Base-by-base conservation (phyloP, 2,329 filamentous ascomycete species). In the Dactylellina leptospora region DNA sequence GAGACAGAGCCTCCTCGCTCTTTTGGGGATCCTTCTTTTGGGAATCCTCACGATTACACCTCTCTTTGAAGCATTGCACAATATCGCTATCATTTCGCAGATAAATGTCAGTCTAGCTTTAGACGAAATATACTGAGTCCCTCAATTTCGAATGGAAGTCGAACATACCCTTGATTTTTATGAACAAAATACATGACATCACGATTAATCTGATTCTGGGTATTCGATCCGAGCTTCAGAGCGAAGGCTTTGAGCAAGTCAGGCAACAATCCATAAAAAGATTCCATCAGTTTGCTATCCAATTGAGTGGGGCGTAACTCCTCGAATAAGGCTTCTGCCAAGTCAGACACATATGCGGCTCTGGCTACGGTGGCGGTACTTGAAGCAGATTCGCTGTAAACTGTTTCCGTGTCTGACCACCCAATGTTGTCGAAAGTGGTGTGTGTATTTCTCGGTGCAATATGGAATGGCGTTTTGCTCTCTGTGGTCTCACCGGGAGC, bases 101-200 rank as follows among this genome's bases (percentile, higher is more conserved):
- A n/a, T n/a, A n/a, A n/a, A n/a, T n/a, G n/a, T n/a, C n/a, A n/a
- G n/a, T n/a, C n/a, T n/a, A n/a, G n/a, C n/a, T n/a, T n/a, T n/a
- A n/a, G n/a, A n/a, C n/a, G n/a, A n/a, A n/a, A n/a, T n/a, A n/a
- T n/a, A n/a, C n/a, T n/a, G n/a, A n/a, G n/a, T n/a, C n/a, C n/a
- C n/a, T n/a, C 30, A 10, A 36, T 36, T 36, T 36, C 30, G n/a
- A 5, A 2, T 36, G n/a, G 30, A 58, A 13, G n/a, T 44, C 44
- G 13, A 16, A 51, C 47, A 9, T 9, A 55, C 60, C 40, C 20
- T 25, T 38, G 48, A 48, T 54, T 33, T 18, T 48, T 55, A n/a
- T 63, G 60, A 11, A 63, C 20, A 20, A 63, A 63, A 47, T 55
- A 54, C 60, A 63, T 63, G 3, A 63, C 20, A 38, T 63, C 60